Evolutionary conservation across 305 asterid species (phyloP), one percentile per base, ranked within the genome.

Genomic region (Solanum hybrid): DNA sequence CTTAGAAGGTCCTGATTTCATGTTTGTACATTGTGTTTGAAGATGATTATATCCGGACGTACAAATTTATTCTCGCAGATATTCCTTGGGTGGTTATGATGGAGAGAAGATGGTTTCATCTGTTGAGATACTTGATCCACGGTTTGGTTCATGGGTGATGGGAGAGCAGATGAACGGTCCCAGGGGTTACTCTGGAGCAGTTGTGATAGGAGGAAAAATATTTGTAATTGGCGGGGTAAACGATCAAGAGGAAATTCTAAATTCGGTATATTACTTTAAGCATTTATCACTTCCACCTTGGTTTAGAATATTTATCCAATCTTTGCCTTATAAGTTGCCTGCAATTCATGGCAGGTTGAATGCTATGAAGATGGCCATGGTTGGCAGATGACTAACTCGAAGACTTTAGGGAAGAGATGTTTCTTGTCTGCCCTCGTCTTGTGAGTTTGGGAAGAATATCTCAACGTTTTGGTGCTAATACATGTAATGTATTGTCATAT

Each of bases 81-180:
- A 93, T 88, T 95, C 97, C 13, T 15, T 96, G 87, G 99, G 98
- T 31, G 99, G 99, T 76, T 94, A 78, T 88, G 91, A 95, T 89
- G 98, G 98, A 91, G 86, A 75, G 34, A 37, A 10, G 40, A 92
- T 93, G 93, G 93, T 93, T 75, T 82, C 96, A 24, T 93, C 91
- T n/a, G 94, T 93, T 78, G 98, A 95, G 91, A 93, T 94, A 75
- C 92, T 92, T 85, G 98, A 96, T 87, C 95, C 98, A 24, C 95
- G 98, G 35, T 69, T 88, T 66, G 94, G 95, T 86, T 91, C 88
- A 7, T 96, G 98, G 98, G 91, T 87, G 90, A 86, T 80, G 89
- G 95, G 84, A 24, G 94, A 93, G 56, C 87, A 96, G 5, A 96
- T 96, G 98, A 76, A 87, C 6, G 56, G 77, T 26, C 17, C 94